Base-by-base conservation (phyloP, 1,284 basidiomycete species). In the Cutaneotrichosporon sp. region DNA sequence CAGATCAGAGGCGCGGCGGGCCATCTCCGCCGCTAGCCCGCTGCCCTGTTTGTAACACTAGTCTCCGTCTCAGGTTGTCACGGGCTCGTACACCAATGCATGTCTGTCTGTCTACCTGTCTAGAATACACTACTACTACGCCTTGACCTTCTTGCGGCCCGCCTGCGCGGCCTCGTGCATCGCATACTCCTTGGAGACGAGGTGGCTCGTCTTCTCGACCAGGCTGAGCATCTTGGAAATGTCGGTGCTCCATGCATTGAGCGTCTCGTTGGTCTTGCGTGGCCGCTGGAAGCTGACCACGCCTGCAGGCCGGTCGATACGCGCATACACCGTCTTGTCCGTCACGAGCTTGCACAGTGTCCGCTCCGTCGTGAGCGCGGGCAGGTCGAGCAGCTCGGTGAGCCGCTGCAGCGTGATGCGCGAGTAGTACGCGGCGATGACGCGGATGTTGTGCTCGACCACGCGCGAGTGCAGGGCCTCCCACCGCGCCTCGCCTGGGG, bases 361-460 rank as follows among this genome's bases (percentile, higher is more conserved):
- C 64, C 91, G 87, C 78, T 99, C 97, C 0, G 95, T 92, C 75
- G 91, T 85, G 68, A 87, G 84, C 16, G 84, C 78, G 13, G 89
- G 84, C 6, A 99, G 87, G 79, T 98, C 95, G 51, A 99, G 88
- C 5, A 99, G 86, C 38, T 89, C 84, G 11, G 90, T 89, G 13
- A 99, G 84, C 42, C 97, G 88, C 27, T 84, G 64, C 27, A 99
- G 82, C 20, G 90, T 92, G 72, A 99, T 95, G 62, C 92, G 88
- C 10, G 91, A 95, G 81, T 99, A 99, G 82, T 99, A 99, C 70
- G 89, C 83, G 2, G 93, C 87, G 51, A 99, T 87, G 43, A 97
- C 92, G 55, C 97, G 94, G 71, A 99, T 90, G 77, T 99, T 99
- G 81, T 99, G 97, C 81, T 99, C 97, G 63, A 98, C 91, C 33